Conservation (phyloP, 768 basidiomycete genomes). For the Lyophyllum atratum region DNA sequence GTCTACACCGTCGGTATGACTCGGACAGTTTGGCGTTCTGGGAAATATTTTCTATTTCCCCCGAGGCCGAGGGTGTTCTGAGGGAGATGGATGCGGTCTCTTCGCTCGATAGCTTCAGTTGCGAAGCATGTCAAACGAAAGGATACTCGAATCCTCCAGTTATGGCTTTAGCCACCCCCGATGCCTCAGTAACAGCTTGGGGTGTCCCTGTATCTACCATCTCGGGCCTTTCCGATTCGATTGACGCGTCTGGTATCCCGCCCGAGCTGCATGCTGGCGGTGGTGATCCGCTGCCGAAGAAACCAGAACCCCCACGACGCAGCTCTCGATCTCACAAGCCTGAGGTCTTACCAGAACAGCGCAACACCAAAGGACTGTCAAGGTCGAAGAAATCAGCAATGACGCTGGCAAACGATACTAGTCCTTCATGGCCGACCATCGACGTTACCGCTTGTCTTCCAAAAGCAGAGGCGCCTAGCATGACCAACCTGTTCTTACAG, state of each 20-base stretch:
- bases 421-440: not conserved
- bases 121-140: not conserved
- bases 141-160: not conserved
- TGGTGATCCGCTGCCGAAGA: not conserved
- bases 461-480: not conserved
- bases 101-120: not conserved
- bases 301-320: not conserved
- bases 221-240: not conserved
- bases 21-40: constrained; percentile 1
- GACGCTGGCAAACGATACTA: not conserved
- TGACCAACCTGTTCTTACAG: not conserved
- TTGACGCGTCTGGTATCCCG: too few relatives aligned
- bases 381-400: not conserved
- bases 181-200: not conserved
- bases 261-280: too few relatives aligned
- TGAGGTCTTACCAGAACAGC: not conserved
- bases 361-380: not conserved
- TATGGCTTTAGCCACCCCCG: not conserved
- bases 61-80: not conserved
- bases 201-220: not conserved
- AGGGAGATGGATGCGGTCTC: not conserved
- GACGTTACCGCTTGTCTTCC: not conserved
- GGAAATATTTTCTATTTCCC: constrained; percentile 7
- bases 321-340: not conserved
- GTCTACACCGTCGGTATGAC: not conserved